Percentiles rank a stretch among this genome's conserved stretches.
These are phyloP conservation scores for Picochlorum sp. DNA, from an alignment of 139 green algal species.

Conservation along the genomic window DNA sequence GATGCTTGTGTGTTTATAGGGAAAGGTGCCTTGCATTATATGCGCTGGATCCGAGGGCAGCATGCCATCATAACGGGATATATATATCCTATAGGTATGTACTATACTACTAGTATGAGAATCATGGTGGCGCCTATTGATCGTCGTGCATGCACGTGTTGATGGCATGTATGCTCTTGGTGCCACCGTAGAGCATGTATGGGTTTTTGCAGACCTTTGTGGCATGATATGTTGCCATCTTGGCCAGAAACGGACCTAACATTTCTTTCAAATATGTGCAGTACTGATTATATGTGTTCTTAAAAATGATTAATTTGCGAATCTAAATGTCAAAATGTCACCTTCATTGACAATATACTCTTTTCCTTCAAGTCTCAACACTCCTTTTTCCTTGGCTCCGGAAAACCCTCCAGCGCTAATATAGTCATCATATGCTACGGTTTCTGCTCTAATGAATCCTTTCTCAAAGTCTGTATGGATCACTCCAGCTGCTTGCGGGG, in stretches of 20 bases:
- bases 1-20: too few relatives aligned
- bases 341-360: slow-evolving; percentile 94
- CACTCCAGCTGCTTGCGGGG: slow-evolving; percentile 81
- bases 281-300: neutral
- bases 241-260: slow-evolving; percentile 31
- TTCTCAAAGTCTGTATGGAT: slow-evolving; percentile 94
- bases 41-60: too few relatives aligned
- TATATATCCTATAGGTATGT: too few relatives aligned
- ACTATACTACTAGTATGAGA: too few relatives aligned
- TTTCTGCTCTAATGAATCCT: slow-evolving; percentile 92
- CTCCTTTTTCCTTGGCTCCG: slow-evolving; percentile 64
- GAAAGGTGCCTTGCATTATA: too few relatives aligned
- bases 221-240: slow-evolving; percentile 2
- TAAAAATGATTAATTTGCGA: slow-evolving; percentile 7
- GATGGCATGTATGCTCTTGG: too few relatives aligned
- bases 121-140: too few relatives aligned
- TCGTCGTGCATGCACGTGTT: too few relatives aligned
- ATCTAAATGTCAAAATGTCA: slow-evolving; percentile 77
- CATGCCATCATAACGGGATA: too few relatives aligned
- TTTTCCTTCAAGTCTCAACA: slow-evolving; percentile 88
- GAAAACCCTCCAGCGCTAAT: slow-evolving; percentile 45
- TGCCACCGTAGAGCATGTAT: slow-evolving; percentile 2
- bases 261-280: slow-evolving; percentile 6
- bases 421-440: slow-evolving; percentile 70
- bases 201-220: slow-evolving; percentile 13